A percentile compares a stretch with the other conserved stretches of the same genome.
These are phyloP conservation scores for Leonotis leonurus DNA, from an alignment of 257 asterid species.

Conservation along the genomic window DNA sequence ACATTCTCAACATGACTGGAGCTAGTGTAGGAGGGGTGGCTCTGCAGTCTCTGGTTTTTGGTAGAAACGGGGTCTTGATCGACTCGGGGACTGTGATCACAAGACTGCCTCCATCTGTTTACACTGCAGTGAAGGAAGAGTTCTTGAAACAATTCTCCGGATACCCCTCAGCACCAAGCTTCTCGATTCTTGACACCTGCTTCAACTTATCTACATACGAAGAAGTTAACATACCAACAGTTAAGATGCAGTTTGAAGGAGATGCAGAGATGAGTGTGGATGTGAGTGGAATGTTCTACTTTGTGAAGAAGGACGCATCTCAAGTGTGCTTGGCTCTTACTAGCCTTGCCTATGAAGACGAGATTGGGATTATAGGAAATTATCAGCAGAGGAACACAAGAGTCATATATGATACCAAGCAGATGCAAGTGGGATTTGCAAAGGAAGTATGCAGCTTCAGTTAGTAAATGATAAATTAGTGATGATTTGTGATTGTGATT, in stretches of 20 bases:
- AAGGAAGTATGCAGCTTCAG: slow-evolving; percentile 64
- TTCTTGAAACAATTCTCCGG: slow-evolving; percentile 79
- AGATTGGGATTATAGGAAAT: slow-evolving; percentile 77
- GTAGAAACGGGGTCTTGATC: slow-evolving; percentile 41
- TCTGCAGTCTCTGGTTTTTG: slow-evolving; percentile 33
- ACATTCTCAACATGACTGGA: slow-evolving; percentile 64
- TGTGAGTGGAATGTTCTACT: slow-evolving; percentile 58
- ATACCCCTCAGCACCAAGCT: slow-evolving; percentile 57
- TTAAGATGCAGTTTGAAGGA: slow-evolving; percentile 56
- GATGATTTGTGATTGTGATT: neutral
- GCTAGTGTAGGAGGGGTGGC: slow-evolving; percentile 52
- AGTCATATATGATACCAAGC: slow-evolving; percentile 64
- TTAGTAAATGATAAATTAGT: slow-evolving; percentile 8
- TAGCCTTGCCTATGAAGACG: slow-evolving; percentile 64
- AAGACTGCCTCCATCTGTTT: slow-evolving; percentile 67
- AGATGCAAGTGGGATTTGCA: slow-evolving; percentile 66
- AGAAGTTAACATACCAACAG: slow-evolving; percentile 60
- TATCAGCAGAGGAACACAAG: slow-evolving; percentile 85
- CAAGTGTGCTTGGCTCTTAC: slow-evolving; percentile 91
- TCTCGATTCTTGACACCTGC: slow-evolving; percentile 76
- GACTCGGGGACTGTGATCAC: slow-evolving; percentile 88
- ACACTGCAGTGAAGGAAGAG: slow-evolving; percentile 48
- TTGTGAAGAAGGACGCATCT: slow-evolving; percentile 61
- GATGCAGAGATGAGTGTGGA: slow-evolving; percentile 62
- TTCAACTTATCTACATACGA: slow-evolving; percentile 60